Percentiles rank a stretch among this genome's conserved stretches.
phyloP scores from a whole-genome alignment of 2,329 filamentous ascomycete genomes.

The Clarireedia hainanense region DNA sequence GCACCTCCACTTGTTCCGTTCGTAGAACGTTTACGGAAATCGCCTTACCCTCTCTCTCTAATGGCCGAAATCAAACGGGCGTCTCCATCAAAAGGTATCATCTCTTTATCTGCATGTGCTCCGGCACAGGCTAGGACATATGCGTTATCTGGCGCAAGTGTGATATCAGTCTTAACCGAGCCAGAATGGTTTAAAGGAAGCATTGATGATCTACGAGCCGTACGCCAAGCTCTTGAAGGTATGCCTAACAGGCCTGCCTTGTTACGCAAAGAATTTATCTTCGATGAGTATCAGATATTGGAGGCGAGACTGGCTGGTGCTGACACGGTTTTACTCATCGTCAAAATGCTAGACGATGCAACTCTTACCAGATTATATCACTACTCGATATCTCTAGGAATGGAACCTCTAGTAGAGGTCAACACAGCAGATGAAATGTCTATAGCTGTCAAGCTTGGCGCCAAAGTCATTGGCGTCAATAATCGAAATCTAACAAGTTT shows the following conservation, averaged over 20 bases:
- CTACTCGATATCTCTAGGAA: conserved; percentile 83
- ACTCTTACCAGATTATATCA: conserved; percentile 72
- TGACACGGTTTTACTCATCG: conserved; percentile 89
- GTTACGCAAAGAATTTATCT: conserved; percentile 92
- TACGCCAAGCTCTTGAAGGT: conserved; percentile 79
- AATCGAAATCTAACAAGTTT: conserved; percentile 96
- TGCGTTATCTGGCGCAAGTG: conserved; percentile 86
- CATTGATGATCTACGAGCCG: conserved; percentile 83
- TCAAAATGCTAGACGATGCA: conserved; percentile 86
- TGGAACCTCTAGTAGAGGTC: conserved; percentile 97
- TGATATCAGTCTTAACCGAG: conserved; percentile 97
- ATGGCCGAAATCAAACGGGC: conserved; percentile 98
- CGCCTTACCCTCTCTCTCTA: conserved; percentile 79
- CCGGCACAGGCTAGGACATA: conserved; percentile 87
- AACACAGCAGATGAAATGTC: conserved; percentile 93
- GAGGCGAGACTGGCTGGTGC: conserved; percentile 89
- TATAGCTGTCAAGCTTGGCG: conserved; percentile 74
- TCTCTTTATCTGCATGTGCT: conserved; percentile 79
- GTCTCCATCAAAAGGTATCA: conserved; percentile 92
- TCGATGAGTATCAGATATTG: conserved; percentile 96
- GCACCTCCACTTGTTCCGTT: conserved; percentile 80
- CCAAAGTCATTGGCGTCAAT: conserved; percentile 93
- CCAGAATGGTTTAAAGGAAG: conserved; percentile 99
- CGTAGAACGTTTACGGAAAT: conserved; percentile 68
- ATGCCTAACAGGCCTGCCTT: conserved; percentile 91